These are phyloP conservation scores for Xylaria nigripes DNA, from an alignment of 495 filamentous ascomycete genomes.

Conservation along the genomic window DNA sequence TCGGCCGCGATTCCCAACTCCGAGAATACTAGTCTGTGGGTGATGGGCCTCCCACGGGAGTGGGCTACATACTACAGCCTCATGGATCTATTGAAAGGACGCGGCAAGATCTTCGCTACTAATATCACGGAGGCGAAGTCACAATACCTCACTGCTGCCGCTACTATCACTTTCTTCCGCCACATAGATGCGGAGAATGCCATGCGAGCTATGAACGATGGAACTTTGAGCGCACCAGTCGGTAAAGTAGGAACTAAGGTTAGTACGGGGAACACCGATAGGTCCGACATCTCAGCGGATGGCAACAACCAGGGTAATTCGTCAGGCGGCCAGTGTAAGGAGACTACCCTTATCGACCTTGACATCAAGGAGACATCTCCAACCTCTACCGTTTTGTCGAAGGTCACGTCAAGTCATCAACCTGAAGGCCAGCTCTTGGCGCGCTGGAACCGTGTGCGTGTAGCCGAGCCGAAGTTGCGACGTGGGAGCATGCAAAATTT, in stretches of 20 bases:
- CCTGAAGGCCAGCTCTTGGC: background rate
- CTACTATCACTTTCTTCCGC: background rate
- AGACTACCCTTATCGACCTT: background rate
- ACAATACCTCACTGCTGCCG: background rate
- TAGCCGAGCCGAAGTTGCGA: background rate
- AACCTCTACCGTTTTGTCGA: background rate
- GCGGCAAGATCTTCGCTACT: background rate
- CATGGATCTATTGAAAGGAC: background rate
- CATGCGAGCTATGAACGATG: background rate
- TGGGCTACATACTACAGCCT: background rate
- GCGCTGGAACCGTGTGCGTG: background rate
- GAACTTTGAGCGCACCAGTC: background rate
- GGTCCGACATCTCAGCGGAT: background rate
- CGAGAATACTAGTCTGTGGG: slow-evolving; percentile 1
- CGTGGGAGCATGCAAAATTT: background rate
- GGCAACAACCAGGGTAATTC: background rate
- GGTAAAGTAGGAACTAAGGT: background rate
- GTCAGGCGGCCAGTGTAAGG: background rate
- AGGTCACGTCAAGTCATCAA: background rate
- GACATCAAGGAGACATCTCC: background rate
- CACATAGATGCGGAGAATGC: background rate
- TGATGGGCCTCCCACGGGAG: background rate
- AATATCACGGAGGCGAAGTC: background rate
- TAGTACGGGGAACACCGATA: background rate
- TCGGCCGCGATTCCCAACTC: background rate